Conservation (phyloP, 257 asterid genomes). For the Ocimum tenuiflorum region DNA sequence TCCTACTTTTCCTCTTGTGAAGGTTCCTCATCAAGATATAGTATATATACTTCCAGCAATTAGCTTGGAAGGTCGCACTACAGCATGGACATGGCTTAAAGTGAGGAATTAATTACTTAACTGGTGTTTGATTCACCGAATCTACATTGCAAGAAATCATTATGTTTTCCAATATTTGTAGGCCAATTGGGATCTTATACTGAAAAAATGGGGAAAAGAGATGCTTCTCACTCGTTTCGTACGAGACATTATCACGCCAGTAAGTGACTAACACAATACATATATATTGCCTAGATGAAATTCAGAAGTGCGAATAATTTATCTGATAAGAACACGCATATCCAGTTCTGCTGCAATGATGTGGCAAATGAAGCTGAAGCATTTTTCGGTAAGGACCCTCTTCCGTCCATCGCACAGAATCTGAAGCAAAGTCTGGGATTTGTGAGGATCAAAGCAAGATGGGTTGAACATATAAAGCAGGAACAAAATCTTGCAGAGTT, state of each 20-base stretch:
- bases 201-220: conserved; percentile 18
- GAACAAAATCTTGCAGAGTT: conserved; percentile 11
- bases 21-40: conserved; percentile 27
- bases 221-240: conserved; percentile 24
- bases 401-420: conserved; percentile 19
- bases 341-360: conserved; percentile 31
- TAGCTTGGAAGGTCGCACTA: conserved; percentile 39
- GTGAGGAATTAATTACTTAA: background rate
- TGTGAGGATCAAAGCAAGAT: conserved; percentile 34
- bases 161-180: conserved; percentile 3
- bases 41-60: conserved; percentile 10
- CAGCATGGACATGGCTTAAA: conserved; percentile 38
- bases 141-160: background rate
- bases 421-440: conserved; percentile 26
- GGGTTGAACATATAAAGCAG: conserved; percentile 27
- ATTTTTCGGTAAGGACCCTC: conserved; percentile 16
- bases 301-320: background rate
- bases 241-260: conserved; percentile 25
- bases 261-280: conserved; percentile 6
- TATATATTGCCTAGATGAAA: background rate
- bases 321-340: background rate
- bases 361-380: conserved; percentile 31
- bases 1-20: background rate
- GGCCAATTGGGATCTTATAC: conserved; percentile 31
- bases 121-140: too few species aligned